Evolutionary conservation across 225 moss, liverwort and hornwort species (phyloP).

Genomic region (Ulota crispa): DNA sequence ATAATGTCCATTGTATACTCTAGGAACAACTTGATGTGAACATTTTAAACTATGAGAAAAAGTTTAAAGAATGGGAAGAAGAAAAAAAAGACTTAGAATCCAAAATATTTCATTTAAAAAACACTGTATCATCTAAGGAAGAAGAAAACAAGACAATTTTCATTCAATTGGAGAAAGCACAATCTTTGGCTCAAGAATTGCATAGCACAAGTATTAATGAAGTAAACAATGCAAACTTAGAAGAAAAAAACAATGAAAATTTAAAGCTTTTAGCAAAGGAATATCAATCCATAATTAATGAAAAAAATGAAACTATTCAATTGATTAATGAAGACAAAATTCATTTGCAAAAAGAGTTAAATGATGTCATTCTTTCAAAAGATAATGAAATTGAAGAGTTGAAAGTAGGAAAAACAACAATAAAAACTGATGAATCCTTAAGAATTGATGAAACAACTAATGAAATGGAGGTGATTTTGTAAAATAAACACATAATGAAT

Average conservation of each 20-base stretch:
- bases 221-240: background rate
- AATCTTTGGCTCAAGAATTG: background rate
- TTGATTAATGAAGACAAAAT: background rate
- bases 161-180: background rate
- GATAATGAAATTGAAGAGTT: background rate
- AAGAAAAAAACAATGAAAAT: background rate
- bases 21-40: background rate
- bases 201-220: background rate
- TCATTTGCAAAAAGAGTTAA: background rate
- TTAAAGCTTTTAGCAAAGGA: background rate
- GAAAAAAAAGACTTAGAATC: background rate
- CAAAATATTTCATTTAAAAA: background rate
- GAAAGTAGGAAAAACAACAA: background rate
- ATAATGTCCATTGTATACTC: rapidly evolving
- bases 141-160: background rate
- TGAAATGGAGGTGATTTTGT: background rate
- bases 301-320: background rate
- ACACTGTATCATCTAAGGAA: background rate
- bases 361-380: background rate
- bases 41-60: background rate
- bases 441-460: background rate
- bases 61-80: background rate
- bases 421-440: background rate
- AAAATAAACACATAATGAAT: background rate
- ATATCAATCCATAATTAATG: background rate